Conservation (phyloP, 371 early-diverging fungal genomes). For the Saksenaea oblongispora region DNA sequence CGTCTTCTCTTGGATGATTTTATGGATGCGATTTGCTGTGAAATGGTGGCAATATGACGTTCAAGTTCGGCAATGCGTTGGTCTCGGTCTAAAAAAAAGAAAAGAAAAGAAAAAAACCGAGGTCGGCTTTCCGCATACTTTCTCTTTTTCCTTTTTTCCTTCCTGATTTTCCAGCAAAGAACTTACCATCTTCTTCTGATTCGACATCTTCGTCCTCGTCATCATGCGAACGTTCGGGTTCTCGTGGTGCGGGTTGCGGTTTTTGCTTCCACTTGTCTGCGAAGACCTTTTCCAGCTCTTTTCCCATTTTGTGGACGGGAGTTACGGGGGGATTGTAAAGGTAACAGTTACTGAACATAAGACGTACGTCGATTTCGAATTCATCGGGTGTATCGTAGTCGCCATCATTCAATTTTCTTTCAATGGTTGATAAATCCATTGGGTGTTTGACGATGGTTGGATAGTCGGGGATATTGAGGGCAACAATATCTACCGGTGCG, state of each 20-base stretch:
- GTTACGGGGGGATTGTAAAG: constrained; percentile 87
- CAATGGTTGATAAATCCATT: constrained; percentile 97
- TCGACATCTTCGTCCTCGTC: constrained; percentile 27
- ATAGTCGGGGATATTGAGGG: constrained; percentile 93
- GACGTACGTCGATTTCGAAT: constrained; percentile 83
- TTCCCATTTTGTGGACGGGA: constrained; percentile 85
- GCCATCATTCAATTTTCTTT: constrained; percentile 75
- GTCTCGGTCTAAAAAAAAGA: not conserved
- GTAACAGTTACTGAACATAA: constrained; percentile 93
- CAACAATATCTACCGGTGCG: constrained; percentile 90
- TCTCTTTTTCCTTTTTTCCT: not conserved
- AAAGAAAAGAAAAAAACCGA: constrained; percentile 14
- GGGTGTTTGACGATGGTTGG: constrained; percentile 91
- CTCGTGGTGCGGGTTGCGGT: constrained; percentile 33
- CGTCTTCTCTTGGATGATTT: constrained; percentile 62
- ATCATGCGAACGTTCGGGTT: constrained; percentile 12
- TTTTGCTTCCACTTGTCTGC: constrained; percentile 79
- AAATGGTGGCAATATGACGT: constrained; percentile 25
- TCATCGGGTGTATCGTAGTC: constrained; percentile 70
- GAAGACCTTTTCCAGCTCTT: constrained; percentile 79
- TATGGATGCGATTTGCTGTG: constrained; percentile 55
- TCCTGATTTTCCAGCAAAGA: too few relatives aligned
- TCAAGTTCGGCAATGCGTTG: constrained; percentile 28
- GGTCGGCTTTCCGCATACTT: not conserved
- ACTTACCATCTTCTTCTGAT: constrained; percentile 43